Percentiles rank a stretch among this genome's conserved stretches.
Conservation (phyloP, 306 rosid species). For the Luffa aegyptiaca region DNA sequence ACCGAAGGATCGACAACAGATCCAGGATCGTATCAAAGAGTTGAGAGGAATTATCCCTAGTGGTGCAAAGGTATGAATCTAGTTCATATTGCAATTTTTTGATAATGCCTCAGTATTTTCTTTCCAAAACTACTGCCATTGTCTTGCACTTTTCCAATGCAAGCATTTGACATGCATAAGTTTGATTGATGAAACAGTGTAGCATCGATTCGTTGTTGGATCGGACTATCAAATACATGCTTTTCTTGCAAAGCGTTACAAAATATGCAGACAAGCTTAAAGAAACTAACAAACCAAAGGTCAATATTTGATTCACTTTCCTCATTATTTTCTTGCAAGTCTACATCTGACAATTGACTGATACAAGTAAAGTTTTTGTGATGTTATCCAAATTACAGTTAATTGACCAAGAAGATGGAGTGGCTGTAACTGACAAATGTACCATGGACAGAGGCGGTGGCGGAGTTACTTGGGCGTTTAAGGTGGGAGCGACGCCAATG, state of each 20-base stretch:
- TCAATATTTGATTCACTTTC: constrained; percentile 14
- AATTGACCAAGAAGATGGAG: constrained; percentile 31
- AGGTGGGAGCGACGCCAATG: constrained; percentile 51
- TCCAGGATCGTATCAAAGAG: constrained; percentile 86
- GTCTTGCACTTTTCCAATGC: not conserved
- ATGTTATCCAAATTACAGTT: constrained; percentile 35
- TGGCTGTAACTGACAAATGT: constrained; percentile 28
- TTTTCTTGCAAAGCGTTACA: constrained; percentile 48
- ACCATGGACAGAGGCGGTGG: constrained; percentile 16
- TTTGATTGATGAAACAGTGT: constrained; percentile 55
- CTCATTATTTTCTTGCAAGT: not conserved
- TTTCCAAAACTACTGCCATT: not conserved
- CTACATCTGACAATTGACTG: constrained; percentile 6
- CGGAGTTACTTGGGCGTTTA: constrained; percentile 78
- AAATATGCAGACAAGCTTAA: constrained; percentile 62
- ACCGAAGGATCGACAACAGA: constrained; percentile 95
- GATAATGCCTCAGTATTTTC: not conserved
- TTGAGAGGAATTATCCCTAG: constrained; percentile 74
- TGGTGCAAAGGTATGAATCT: constrained; percentile 55
- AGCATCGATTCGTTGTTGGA: constrained; percentile 84
- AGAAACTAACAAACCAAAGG: constrained; percentile 62
- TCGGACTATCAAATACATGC: constrained; percentile 78
- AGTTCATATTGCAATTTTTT: not conserved
- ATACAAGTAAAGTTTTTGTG: not conserved
- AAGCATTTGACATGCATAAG: not conserved